Evolutionary conservation across 2,329 filamentous ascomycete genomes (phyloP).

Genomic region (Sarocladiaceae sp.): DNA sequence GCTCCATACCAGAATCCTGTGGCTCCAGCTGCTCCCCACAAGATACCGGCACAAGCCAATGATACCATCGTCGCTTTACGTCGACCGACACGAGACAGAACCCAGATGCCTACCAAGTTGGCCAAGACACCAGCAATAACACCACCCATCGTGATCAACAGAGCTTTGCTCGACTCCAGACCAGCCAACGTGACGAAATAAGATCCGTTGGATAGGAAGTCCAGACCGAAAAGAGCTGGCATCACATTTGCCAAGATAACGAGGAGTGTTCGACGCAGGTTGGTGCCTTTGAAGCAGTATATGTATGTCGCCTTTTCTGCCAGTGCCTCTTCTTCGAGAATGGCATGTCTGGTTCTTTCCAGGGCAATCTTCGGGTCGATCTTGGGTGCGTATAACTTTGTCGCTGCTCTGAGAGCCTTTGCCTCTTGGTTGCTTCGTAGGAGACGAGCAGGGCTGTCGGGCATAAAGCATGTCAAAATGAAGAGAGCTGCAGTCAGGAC

Average conservation of each 20-base stretch:
- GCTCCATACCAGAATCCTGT: not conserved
- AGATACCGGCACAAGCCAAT: slow-evolving; percentile 22
- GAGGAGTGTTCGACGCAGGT: slow-evolving; percentile 34
- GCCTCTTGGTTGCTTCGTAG: slow-evolving; percentile 15
- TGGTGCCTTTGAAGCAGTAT: slow-evolving; percentile 35
- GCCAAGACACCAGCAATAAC: slow-evolving; percentile 40
- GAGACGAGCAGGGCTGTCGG: slow-evolving; percentile 22
- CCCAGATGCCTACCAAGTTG: slow-evolving; percentile 40
- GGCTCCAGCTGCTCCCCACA: slow-evolving; percentile 43
- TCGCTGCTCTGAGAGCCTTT: slow-evolving; percentile 15
- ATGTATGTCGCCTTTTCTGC: slow-evolving; percentile 28
- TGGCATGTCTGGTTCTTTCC: slow-evolving; percentile 21
- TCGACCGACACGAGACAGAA: slow-evolving; percentile 35
- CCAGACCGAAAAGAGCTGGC: slow-evolving; percentile 38
- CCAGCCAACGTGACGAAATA: slow-evolving; percentile 31
- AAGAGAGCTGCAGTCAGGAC: slow-evolving; percentile 17
- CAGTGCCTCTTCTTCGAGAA: slow-evolving; percentile 34
- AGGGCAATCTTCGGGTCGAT: slow-evolving; percentile 14
- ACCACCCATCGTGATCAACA: slow-evolving; percentile 43
- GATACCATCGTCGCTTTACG: slow-evolving; percentile 33
- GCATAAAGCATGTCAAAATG: slow-evolving; percentile 19
- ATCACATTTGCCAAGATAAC: slow-evolving; percentile 33
- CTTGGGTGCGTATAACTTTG: slow-evolving; percentile 17
- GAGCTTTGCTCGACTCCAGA: slow-evolving; percentile 21
- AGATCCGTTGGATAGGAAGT: slow-evolving; percentile 35